Base-by-base conservation (phyloP, 140 eudicot genomes). In the Oenanthe javanica region DNA sequence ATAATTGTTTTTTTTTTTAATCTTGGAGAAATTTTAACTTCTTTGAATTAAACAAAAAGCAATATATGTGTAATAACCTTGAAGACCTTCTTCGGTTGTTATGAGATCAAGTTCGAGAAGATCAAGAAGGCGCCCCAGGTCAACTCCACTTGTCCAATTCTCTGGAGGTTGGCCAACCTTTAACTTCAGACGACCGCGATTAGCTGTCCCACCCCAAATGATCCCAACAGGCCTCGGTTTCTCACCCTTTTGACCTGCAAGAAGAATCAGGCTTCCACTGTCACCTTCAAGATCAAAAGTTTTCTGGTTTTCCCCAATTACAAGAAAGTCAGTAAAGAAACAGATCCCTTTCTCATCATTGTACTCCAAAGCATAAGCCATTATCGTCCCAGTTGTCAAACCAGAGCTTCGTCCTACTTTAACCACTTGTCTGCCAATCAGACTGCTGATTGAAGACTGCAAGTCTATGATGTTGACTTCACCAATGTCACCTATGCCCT, bases 121-220 rank as follows among this genome's bases (percentile, higher is more conserved):
- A 87, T 92, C 96, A 79, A 92, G 97, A 89, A 94, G 98, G 23
- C 96, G 96, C 48, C 98, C 98, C 75, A 92, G 88, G 79, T 94
- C 97, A 84, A 94, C 98, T 77, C 97, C 97, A 80, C 96, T 94
- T 7, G 98, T 94, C 98, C 98, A 91, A 77, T 94, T 94, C 88
- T 91, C 94, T 0, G 97, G 97, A 78, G 97, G 89, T 46, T 88
- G 94, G 72, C 98, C 98, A 42, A 84, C 96, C 88, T 92, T 90
- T 77, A 94, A 71, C 81, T 90, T 92, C 82, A 94, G 80, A 42
- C 97, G 92, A 14, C 98, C 98, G 16, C 96, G 91, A 80, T 94
- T 94, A 73, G 98, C 97, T n/a, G 98, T 94, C 67, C 98, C 98
- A 27, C 98, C 98, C 98, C 97, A 94, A 80, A 94, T 94, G 50